Conservation (phyloP, 352 stramenopile species). For the Globisporangium solare region DNA sequence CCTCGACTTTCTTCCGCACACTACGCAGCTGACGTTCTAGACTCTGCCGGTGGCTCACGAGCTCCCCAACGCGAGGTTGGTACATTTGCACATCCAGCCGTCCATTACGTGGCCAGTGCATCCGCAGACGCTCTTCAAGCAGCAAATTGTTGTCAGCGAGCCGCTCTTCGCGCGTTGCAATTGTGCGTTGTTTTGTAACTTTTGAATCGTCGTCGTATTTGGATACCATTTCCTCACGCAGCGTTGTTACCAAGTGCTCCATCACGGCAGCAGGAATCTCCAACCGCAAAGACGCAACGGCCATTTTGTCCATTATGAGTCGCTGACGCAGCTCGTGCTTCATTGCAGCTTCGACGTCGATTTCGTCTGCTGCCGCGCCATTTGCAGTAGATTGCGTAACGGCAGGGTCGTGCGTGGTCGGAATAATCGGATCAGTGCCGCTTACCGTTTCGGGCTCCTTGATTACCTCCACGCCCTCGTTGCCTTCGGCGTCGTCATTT, state of each 20-base stretch:
- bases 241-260: conserved; percentile 21
- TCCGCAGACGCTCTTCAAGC: conserved; percentile 81
- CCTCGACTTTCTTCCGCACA: conserved; percentile 43
- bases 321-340: conserved; percentile 8
- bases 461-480: not conserved
- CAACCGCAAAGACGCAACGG: conserved; percentile 29
- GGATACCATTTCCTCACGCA: conserved; percentile 40
- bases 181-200: conserved; percentile 19
- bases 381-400: not conserved
- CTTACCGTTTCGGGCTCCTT: not conserved
- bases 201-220: conserved; percentile 33
- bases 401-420: too few species aligned
- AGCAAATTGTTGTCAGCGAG: conserved; percentile 30
- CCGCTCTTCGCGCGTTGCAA: conserved; percentile 28
- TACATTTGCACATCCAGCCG: conserved; percentile 82
- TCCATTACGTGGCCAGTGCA: conserved; percentile 86
- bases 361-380: not conserved
- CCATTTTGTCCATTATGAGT: conserved; percentile 21
- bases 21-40: conserved; percentile 59
- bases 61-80: conserved; percentile 79
- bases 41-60: conserved; percentile 74
- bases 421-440: not conserved
- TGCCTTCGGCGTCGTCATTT: not conserved
- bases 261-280: conserved; percentile 21
- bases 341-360: conserved; percentile 3